These are phyloP conservation scores for Straminergon stramineum DNA, from an alignment of 225 moss, liverwort and hornwort species.

Conservation along the genomic window DNA sequence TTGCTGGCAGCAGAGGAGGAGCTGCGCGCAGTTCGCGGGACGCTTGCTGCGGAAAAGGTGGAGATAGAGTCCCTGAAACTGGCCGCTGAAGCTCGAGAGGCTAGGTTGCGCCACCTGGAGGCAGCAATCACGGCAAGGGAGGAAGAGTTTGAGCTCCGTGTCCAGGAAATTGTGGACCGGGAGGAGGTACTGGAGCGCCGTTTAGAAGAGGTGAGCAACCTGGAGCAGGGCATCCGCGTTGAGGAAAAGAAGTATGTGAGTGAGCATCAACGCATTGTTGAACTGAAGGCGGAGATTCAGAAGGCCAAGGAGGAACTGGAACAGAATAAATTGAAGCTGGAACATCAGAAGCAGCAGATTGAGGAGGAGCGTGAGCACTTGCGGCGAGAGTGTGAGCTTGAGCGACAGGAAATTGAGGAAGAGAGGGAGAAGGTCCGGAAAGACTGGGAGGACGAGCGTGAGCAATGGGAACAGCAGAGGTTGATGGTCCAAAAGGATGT, in stretches of 20 bases:
- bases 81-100: slow-evolving; percentile 28
- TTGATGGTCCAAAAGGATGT: slow-evolving; percentile 34
- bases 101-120: slow-evolving; percentile 28
- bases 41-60: slow-evolving; percentile 48
- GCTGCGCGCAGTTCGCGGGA: slow-evolving; percentile 29
- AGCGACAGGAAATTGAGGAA: slow-evolving; percentile 52
- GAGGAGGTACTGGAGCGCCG: slow-evolving; percentile 27
- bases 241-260: slow-evolving; percentile 44
- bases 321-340: slow-evolving; percentile 37
- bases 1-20: slow-evolving; percentile 43
- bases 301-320: slow-evolving; percentile 47
- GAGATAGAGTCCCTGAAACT: slow-evolving; percentile 20
- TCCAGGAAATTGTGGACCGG: slow-evolving; percentile 25
- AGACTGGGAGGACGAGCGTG: slow-evolving; percentile 64
- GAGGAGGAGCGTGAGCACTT: slow-evolving; percentile 53
- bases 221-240: slow-evolving; percentile 45
- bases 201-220: slow-evolving; percentile 27
- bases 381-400: slow-evolving; percentile 52
- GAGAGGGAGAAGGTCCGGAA: slow-evolving; percentile 52
- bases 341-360: slow-evolving; percentile 41
- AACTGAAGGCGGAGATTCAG: slow-evolving; percentile 46
- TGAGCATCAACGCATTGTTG: slow-evolving; percentile 33
- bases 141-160: slow-evolving; percentile 31
- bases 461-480: slow-evolving; percentile 54
- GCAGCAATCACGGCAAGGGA: slow-evolving; percentile 26